Evolutionary conservation across 257 asterid species (phyloP).

Genomic region (Ophiorrhiza pumila): DNA sequence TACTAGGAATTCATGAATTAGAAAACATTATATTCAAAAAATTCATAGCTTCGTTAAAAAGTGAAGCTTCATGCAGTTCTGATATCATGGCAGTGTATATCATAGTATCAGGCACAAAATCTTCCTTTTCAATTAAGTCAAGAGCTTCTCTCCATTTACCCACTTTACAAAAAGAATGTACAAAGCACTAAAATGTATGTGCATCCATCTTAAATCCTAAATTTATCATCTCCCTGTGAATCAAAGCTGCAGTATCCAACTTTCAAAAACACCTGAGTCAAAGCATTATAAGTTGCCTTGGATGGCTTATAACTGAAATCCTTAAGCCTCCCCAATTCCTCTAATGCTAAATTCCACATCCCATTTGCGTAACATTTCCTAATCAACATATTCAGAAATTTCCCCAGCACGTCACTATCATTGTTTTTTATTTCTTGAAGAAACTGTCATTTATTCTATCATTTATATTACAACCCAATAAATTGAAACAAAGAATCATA

Average conservation of each 20-base stretch:
- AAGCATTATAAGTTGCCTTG: slow-evolving; percentile 57
- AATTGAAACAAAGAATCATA: slow-evolving; percentile 68
- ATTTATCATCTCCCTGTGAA: slow-evolving; percentile 73
- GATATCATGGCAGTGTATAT: slow-evolving; percentile 76
- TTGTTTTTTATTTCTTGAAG: slow-evolving; percentile 55
- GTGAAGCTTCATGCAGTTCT: slow-evolving; percentile 87
- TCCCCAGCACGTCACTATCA: slow-evolving; percentile 66
- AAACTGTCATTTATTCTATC: slow-evolving; percentile 37
- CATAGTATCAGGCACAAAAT: slow-evolving; percentile 64
- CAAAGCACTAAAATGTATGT: slow-evolving; percentile 56
- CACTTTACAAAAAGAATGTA: slow-evolving; percentile 59
- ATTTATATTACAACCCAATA: slow-evolving; percentile 36
- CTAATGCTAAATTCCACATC: slow-evolving; percentile 82
- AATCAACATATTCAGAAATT: slow-evolving; percentile 72
- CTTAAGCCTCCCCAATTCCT: slow-evolving; percentile 88
- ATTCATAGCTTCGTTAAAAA: slow-evolving; percentile 94
- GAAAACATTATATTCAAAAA: slow-evolving; percentile 72
- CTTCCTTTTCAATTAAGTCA: slow-evolving; percentile 80
- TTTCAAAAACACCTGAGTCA: slow-evolving; percentile 69
- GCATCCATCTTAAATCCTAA: slow-evolving; percentile 66
- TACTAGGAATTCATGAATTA: slow-evolving; percentile 75
- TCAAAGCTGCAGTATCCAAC: slow-evolving; percentile 66
- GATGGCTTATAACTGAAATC: slow-evolving; percentile 77
- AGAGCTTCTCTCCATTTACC: slow-evolving; percentile 89
- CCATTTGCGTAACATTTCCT: slow-evolving; percentile 74